phyloP scores from a whole-genome alignment of 441 rosid species.

The Pelargonium australe region DNA sequence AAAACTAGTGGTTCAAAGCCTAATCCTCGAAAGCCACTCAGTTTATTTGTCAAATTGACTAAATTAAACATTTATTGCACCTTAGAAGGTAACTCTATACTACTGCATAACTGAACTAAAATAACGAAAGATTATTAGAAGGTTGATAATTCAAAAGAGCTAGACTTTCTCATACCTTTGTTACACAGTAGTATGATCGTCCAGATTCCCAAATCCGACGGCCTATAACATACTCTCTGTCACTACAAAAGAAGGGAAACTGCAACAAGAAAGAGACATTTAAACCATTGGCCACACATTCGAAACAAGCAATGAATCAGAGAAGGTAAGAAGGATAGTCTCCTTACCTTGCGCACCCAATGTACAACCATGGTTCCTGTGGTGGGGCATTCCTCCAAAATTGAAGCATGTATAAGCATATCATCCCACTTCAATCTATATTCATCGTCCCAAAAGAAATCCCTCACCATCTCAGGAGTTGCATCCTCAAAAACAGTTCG shows the following conservation, averaged over 20 bases:
- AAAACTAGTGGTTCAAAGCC: neutral
- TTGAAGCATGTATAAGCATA: slow-evolving; percentile 60
- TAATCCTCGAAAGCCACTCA: neutral
- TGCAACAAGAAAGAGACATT: slow-evolving; percentile 22
- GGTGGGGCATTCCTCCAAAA: slow-evolving; percentile 55
- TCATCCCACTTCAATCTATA: slow-evolving; percentile 77
- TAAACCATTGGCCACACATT: slow-evolving; percentile 8
- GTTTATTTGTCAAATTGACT: neutral
- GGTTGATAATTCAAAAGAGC: neutral
- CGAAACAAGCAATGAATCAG: slow-evolving; percentile 7
- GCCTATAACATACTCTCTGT: slow-evolving; percentile 81
- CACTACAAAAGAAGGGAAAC: slow-evolving; percentile 97
- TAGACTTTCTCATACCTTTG: slow-evolving; percentile 48
- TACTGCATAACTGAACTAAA: neutral
- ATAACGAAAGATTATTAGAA: neutral
- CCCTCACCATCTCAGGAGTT: slow-evolving; percentile 77
- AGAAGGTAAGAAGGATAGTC: neutral
- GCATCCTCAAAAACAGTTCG: slow-evolving; percentile 81
- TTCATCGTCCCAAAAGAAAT: slow-evolving; percentile 93
- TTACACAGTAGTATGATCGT: slow-evolving; percentile 65
- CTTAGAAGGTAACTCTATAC: neutral
- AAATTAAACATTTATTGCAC: neutral
- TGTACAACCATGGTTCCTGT: slow-evolving; percentile 78
- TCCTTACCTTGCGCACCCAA: slow-evolving; percentile 81
- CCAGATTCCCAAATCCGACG: slow-evolving; percentile 93